Percentiles rank a stretch among this genome's conserved stretches.
These are phyloP conservation scores for Paraleonurus japonicus DNA, from an alignment of 257 asterid species.

Conservation along the genomic window DNA sequence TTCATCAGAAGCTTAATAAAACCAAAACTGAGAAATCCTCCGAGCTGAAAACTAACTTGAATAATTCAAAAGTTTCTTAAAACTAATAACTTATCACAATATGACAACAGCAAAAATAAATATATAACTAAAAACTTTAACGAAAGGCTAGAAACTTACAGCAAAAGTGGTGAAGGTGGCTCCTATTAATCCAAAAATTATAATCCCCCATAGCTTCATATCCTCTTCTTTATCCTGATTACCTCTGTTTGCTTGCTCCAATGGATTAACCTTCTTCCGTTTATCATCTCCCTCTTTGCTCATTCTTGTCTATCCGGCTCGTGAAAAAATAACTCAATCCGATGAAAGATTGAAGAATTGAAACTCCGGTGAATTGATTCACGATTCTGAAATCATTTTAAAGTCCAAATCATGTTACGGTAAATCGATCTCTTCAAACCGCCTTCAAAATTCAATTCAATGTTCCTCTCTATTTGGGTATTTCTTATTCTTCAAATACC, in stretches of 20 bases:
- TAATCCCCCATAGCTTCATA: slow-evolving; percentile 56
- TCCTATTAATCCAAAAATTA: slow-evolving; percentile 71
- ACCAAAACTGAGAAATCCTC: slow-evolving; percentile 2
- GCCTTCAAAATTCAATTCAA: slow-evolving; percentile 19
- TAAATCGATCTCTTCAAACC: slow-evolving; percentile 16
- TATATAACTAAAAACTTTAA: not conserved
- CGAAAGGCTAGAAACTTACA: slow-evolving; percentile 38
- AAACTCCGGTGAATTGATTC: slow-evolving; percentile 4
- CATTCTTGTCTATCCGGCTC: slow-evolving; percentile 33
- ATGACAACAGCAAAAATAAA: not conserved
- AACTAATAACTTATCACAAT: not conserved
- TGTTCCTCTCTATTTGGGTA: not conserved
- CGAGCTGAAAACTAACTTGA: not conserved
- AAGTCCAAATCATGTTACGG: not conserved
- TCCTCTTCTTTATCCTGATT: slow-evolving; percentile 42
- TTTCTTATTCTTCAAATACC: not conserved
- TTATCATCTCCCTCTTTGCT: slow-evolving; percentile 43
- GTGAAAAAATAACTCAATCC: slow-evolving; percentile 9
- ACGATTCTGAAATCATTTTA: not conserved
- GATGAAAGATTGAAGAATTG: slow-evolving; percentile 7
- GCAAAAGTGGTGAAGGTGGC: slow-evolving; percentile 81
- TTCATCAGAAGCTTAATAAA: slow-evolving; percentile 1
- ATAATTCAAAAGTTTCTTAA: not conserved
- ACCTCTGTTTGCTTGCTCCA: slow-evolving; percentile 35
- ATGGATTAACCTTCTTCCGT: slow-evolving; percentile 40